phyloP scores from a whole-genome alignment of 2,329 filamentous ascomycete genomes.

The Apiospora hydei region DNA sequence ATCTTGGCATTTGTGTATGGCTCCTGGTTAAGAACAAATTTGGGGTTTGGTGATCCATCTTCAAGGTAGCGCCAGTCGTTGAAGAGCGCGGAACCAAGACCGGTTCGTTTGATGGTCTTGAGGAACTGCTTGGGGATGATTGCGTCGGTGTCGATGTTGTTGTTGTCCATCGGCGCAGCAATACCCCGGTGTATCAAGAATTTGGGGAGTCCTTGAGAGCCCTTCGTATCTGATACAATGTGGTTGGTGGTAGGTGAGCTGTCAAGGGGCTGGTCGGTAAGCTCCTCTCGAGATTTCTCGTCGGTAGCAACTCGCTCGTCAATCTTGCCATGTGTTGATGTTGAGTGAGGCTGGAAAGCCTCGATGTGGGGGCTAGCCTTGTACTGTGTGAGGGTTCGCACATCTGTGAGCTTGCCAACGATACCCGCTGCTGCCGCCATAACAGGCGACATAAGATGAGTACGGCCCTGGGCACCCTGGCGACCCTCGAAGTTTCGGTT shows the following conservation, averaged over 20 bases:
- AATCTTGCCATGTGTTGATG: slow-evolving; percentile 53
- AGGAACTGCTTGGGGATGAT: slow-evolving; percentile 99
- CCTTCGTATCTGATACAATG: slow-evolving; percentile 53
- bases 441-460: slow-evolving; percentile 94
- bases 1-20: slow-evolving; percentile 87
- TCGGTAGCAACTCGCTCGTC: slow-evolving; percentile 61
- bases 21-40: slow-evolving; percentile 90
- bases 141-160: slow-evolving; percentile 97
- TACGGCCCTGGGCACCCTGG: slow-evolving; percentile 89
- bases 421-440: slow-evolving; percentile 95
- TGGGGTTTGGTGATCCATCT: slow-evolving; percentile 76
- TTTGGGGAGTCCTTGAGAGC: slow-evolving; percentile 75
- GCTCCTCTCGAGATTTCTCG: slow-evolving; percentile 59
- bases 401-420: slow-evolving; percentile 88
- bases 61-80: slow-evolving; percentile 80
- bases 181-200: slow-evolving; percentile 87
- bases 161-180: slow-evolving; percentile 84
- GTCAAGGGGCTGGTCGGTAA: slow-evolving; percentile 69
- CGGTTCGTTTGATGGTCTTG: slow-evolving; percentile 98
- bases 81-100: slow-evolving; percentile 88
- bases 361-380: slow-evolving; percentile 66
- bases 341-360: slow-evolving; percentile 51
- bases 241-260: slow-evolving; percentile 70
- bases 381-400: slow-evolving; percentile 77
- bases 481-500: slow-evolving; percentile 98